Evolutionary conservation across 768 basidiomycete species (phyloP).

Genomic region (Rhodotorula graminis): DNA sequence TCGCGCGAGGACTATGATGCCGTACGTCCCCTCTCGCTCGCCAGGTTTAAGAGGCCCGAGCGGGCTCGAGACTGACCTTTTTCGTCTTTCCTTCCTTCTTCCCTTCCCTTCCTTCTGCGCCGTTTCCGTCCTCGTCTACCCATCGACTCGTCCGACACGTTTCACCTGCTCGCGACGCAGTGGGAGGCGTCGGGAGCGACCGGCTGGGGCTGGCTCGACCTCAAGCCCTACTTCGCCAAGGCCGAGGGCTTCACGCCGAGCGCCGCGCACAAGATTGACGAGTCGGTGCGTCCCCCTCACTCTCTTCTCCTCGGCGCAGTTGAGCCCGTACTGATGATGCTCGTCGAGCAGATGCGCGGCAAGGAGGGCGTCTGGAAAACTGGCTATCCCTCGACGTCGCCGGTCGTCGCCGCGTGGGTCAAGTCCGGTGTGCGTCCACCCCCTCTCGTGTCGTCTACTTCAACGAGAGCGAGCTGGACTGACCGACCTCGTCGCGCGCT

Average conservation of each 20-base stretch:
- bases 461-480: too few relatives aligned
- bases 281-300: slow-evolving; percentile 6
- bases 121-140: too few relatives aligned
- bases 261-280: slow-evolving; percentile 22
- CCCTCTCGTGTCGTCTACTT: too few relatives aligned
- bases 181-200: slow-evolving; percentile 33
- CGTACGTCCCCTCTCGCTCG: slow-evolving; percentile 3
- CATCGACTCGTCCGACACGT: neutral
- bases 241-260: slow-evolving; percentile 31
- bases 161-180: neutral
- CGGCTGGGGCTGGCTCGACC: slow-evolving; percentile 25
- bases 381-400: slow-evolving; percentile 17
- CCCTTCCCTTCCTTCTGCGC: neutral
- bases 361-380: slow-evolving; percentile 29
- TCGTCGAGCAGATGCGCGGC: slow-evolving; percentile 9
- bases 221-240: slow-evolving; percentile 39
- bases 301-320: too few relatives aligned
- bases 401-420: slow-evolving; percentile 16
- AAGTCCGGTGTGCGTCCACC: slow-evolving; percentile 16
- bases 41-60: too few relatives aligned
- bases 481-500: rapidly evolving
- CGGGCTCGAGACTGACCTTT: too few relatives aligned
- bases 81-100: neutral
- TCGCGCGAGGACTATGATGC: slow-evolving; percentile 35
- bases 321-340: neutral